Evolutionary conservation across 108 stramenopile species (phyloP), one percentile per base, ranked within the genome.

Genomic region (Nitzschia inconspicua): DNA sequence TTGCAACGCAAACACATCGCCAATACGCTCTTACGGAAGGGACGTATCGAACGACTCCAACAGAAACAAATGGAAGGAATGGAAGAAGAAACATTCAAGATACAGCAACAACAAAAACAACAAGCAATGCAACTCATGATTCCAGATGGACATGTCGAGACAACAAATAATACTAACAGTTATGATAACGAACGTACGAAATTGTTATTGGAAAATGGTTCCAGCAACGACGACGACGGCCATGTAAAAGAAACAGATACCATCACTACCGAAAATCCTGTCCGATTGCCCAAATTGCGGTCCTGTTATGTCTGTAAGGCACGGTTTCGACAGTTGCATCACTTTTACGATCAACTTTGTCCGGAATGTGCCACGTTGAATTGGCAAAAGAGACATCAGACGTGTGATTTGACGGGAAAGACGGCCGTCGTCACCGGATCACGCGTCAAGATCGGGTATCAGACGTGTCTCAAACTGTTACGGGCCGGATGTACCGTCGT

Each of bases 301-400:
- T 89, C 92, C 0, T 96, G 95, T 71, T 96, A 96, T 65, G 69
- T 75, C 22, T 96, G 95, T 68, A 93, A 94, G 66, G 65, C 69
- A 1, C 80, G 92, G 13, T 96, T 78, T 63, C 73, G 83, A 11
- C 70, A 73, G 24, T 64, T 96, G 31, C 95, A 96, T 63, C 65
- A 77, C 47, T 96, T 96, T 55, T 96, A 96, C 70, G 95, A 91
- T 52, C 86, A 89, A 57, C 72, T 96, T 6, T 96, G 95, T 72
- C 90, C 90, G 4, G 32, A 58, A 4, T 96, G 95, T 70, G 90
- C 95, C 9, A 44, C 71, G 4, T 64, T 94, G 44, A 94, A 94
- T 73, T 96, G 66, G 65, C 44, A 70, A 9, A 96, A 96, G 52
- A 68, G 95, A 13, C 76, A 85, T 59, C 78, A 89, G 50, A 77